Evolutionary conservation across 805 yeast genomes (phyloP).

Genomic region (Diddensiella santjacobensis): DNA sequence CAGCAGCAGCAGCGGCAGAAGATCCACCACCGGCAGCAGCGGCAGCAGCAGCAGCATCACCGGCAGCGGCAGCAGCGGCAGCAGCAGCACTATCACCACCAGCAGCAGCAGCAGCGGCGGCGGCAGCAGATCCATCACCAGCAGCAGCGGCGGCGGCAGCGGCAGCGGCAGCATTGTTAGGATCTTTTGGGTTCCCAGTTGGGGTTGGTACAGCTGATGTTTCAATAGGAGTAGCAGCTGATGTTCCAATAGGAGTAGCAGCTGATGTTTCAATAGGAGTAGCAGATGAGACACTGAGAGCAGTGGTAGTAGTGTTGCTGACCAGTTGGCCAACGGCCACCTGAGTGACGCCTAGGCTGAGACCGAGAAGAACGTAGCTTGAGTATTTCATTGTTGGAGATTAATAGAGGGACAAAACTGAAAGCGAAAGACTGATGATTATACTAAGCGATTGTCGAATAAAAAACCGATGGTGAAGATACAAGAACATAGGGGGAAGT

Average conservation of each 20-base stretch:
- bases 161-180: neutral
- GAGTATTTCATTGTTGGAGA: neutral
- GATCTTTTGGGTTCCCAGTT: neutral
- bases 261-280: neutral
- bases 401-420: neutral
- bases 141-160: constrained; percentile 2
- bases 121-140: neutral
- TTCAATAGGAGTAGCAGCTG: neutral
- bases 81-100: constrained; percentile 1
- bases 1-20: neutral
- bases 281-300: neutral
- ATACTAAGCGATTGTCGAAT: neutral
- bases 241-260: neutral
- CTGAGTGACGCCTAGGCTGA: neutral
- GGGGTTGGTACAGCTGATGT: neutral
- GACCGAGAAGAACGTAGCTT: neutral
- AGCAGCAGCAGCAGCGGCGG: neutral
- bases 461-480: neutral
- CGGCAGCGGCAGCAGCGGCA: neutral
- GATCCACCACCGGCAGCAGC: neutral
- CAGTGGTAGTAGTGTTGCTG: neutral
- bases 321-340: neutral
- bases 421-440: neutral
- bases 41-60: constrained; percentile 5
- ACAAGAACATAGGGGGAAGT: neutral